A percentile compares a stretch with the other conserved stretches of the same genome.
phyloP scores from a whole-genome alignment of 2,329 filamentous ascomycete species.

The Celoporthe dispersa region DNA sequence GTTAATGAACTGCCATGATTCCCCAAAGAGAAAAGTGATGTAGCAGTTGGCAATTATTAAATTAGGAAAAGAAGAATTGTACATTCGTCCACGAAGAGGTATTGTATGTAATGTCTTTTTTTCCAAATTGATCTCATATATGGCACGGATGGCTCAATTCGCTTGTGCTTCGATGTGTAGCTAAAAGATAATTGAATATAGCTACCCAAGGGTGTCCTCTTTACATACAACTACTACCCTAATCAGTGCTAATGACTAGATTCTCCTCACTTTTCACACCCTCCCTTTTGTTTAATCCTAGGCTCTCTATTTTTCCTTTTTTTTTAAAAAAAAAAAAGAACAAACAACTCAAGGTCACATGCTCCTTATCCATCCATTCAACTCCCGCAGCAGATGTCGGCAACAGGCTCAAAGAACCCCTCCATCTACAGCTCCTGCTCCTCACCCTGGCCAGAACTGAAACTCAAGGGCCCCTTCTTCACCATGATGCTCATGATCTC shows the following conservation, averaged over 20 bases:
- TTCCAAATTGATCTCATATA: too few relatives aligned
- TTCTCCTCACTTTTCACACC: background rate
- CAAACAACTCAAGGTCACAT: background rate
- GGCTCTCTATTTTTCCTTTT: too few relatives aligned
- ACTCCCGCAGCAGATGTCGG: background rate
- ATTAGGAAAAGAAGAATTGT: too few relatives aligned
- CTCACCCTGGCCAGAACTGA: background rate
- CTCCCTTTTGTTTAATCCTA: too few relatives aligned
- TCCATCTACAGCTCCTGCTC: constrained; percentile 3
- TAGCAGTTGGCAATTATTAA: too few relatives aligned
- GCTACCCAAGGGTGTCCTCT: background rate
- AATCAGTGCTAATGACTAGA: background rate
- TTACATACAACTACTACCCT: background rate
- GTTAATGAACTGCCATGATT: too few relatives aligned
- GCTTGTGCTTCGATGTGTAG: too few relatives aligned
- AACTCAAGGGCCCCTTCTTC: constrained; percentile 65
- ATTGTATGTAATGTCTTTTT: background rate
- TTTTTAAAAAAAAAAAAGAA: too few relatives aligned
- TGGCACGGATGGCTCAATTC: too few relatives aligned
- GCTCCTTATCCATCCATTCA: background rate
- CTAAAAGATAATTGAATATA: background rate
- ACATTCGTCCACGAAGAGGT: too few relatives aligned
- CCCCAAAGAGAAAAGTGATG: too few relatives aligned
- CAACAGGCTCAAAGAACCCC: too few relatives aligned
- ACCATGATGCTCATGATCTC: constrained; percentile 85